A percentile compares a stretch with the other conserved stretches of the same genome.
Evolutionary conservation across 1,284 basidiomycete genomes (phyloP).

Genomic region (Naganishia liquefaciens): DNA sequence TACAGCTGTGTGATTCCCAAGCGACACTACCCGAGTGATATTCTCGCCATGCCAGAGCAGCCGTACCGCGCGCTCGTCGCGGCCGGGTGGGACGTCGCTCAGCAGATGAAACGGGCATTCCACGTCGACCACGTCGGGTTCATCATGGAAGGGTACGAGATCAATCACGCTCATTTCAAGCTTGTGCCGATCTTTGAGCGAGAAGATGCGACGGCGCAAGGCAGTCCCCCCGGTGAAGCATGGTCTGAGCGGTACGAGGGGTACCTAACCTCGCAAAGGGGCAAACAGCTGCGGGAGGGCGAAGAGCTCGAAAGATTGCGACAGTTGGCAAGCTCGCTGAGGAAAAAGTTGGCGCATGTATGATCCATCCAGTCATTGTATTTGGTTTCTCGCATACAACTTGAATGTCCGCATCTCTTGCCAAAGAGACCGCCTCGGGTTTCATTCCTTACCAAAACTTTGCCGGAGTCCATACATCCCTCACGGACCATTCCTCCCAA

Average conservation of each 20-base stretch:
- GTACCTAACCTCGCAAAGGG: slow-evolving; percentile 23
- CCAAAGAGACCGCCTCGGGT: not conserved
- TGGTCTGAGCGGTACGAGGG: slow-evolving; percentile 18
- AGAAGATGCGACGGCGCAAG: not conserved
- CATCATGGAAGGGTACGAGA: slow-evolving; percentile 29
- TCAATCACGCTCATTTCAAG: slow-evolving; percentile 29
- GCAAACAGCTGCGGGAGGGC: not conserved
- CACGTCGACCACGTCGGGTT: slow-evolving; percentile 9
- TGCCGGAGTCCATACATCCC: slow-evolving; percentile 86
- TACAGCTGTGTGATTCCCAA: slow-evolving; percentile 24
- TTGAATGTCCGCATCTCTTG: not conserved
- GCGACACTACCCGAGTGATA: slow-evolving; percentile 24
- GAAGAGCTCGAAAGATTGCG: not conserved
- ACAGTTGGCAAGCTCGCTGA: slow-evolving; percentile 1
- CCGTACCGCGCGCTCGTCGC: slow-evolving; percentile 7
- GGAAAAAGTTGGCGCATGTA: not conserved
- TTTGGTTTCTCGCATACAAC: not conserved
- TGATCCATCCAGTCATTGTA: not conserved
- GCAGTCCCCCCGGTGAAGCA: not conserved
- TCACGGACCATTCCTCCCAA: slow-evolving; percentile 60
- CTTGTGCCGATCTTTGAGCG: slow-evolving; percentile 14
- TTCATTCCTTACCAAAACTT: slow-evolving; percentile 71
- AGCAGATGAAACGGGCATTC: slow-evolving; percentile 13
- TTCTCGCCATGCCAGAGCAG: slow-evolving; percentile 23
- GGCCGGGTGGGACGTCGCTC: slow-evolving; percentile 5